Evolutionary conservation across 1,284 basidiomycete species (phyloP).

Genomic region (Retiboletus flavoniger): DNA sequence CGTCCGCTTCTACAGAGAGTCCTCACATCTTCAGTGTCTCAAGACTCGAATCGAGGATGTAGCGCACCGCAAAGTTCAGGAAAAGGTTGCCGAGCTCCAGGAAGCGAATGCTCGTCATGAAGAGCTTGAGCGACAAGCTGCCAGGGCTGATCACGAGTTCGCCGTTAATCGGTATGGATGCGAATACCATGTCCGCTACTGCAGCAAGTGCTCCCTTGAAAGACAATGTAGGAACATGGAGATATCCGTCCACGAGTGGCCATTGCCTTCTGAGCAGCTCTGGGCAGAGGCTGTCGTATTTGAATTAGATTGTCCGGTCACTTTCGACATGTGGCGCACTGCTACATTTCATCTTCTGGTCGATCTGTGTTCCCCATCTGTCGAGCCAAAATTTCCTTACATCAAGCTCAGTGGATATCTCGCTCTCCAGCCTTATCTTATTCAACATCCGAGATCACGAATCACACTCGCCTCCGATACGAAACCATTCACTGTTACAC

Average conservation of each 20-base stretch:
- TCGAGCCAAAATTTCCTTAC: background rate
- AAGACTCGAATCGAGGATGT: slow-evolving; percentile 30
- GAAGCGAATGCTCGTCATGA: slow-evolving; percentile 19
- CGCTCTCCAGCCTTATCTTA: slow-evolving; percentile 10
- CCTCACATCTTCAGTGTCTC: slow-evolving; percentile 22
- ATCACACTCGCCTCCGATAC: slow-evolving; percentile 41
- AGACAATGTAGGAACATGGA: slow-evolving; percentile 21
- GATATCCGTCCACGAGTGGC: slow-evolving; percentile 50
- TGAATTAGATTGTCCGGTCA: slow-evolving; percentile 42
- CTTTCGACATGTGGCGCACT: slow-evolving; percentile 45
- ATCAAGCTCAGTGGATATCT: slow-evolving; percentile 15
- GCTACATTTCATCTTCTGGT: slow-evolving; percentile 40
- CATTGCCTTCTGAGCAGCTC: slow-evolving; percentile 36
- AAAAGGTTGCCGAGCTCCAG: slow-evolving; percentile 23
- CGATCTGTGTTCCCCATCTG: slow-evolving; percentile 29
- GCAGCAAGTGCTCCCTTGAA: slow-evolving; percentile 37
- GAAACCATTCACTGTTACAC: slow-evolving; percentile 40
- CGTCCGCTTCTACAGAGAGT: slow-evolving; percentile 32
- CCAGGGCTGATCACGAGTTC: slow-evolving; percentile 3
- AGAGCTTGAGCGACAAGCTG: slow-evolving; percentile 11
- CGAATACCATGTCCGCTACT: slow-evolving; percentile 8
- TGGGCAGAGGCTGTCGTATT: slow-evolving; percentile 40
- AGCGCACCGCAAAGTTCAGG: slow-evolving; percentile 13
- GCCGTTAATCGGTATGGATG: background rate
- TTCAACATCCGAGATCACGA: slow-evolving; percentile 21